Evolutionary conservation across 306 rosid genomes (phyloP).

Genomic region (Prunus campanulata): DNA sequence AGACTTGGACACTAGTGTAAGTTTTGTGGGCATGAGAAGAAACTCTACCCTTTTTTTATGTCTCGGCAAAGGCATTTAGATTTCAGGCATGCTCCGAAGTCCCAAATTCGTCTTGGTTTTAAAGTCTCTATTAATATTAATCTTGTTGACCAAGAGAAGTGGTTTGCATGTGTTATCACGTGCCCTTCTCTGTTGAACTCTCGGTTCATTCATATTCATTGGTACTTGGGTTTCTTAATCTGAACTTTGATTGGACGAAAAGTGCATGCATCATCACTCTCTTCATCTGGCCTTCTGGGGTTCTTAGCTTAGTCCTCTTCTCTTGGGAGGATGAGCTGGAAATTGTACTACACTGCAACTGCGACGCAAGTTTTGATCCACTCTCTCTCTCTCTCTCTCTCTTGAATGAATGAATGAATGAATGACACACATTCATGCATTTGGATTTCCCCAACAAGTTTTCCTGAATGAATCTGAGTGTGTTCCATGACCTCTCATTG

Average conservation of each 20-base stretch:
- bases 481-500: background rate
- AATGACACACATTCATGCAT: background rate
- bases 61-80: background rate
- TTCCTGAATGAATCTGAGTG: background rate
- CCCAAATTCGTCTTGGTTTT: background rate
- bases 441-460: background rate
- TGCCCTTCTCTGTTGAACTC: background rate
- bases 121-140: background rate
- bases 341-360: background rate
- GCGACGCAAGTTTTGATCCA: background rate
- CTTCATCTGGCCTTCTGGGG: background rate
- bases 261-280: background rate
- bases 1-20: background rate
- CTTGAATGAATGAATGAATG: too few relatives aligned
- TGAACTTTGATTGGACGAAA: background rate
- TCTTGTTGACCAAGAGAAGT: background rate
- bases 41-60: background rate
- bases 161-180: conserved; percentile 7
- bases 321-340: background rate
- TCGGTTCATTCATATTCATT: background rate
- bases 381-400: background rate
- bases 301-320: background rate
- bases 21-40: background rate
- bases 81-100: background rate
- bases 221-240: background rate